Evolutionary conservation across 2,329 filamentous ascomycete species (phyloP), one percentile per base, ranked within the genome.

Genomic region (Cryphonectria naterciae): DNA sequence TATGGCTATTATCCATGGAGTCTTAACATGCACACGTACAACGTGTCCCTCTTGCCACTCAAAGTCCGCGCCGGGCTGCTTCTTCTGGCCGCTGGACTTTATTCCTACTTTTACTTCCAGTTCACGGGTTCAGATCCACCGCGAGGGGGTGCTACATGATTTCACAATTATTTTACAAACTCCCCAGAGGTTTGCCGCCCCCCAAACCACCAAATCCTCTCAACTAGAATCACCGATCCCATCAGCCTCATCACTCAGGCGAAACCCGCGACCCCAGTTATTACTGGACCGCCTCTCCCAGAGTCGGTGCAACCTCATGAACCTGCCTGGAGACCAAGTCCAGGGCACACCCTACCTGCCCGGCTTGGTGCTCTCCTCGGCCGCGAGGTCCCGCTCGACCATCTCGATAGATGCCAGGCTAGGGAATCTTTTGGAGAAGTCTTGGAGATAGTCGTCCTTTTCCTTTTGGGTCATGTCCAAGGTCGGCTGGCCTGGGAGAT

Each of bases 351-450:
- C 41, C 72, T 73, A 73, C 68, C 72, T 69, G 32, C 71, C 71
- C 37, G 73, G 49, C 68, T 69, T 72, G 37, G 68, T 75, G 41
- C 74, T 77, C 15, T 76, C 78, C 74, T 82, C 82, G 22, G 79
- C 82, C 13, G 79, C 81, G 70, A 87, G 78, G 68, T 88, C 92
- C 72, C 90, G 88, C 82, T 96, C 93, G n/a, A 94, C 92, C 90
- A 95, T 93, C 83, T 98, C 95, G 75, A 98, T 88, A 13, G 93
- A 88, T 69, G 90, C 91, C 71, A 98, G 83, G 78, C 92, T 97
- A 0, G 95, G 95, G 80, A 94, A 98, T 71, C 94, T 86, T 81
- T 94, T 94, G 72, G 91, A 91, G 79, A 98, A 98, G 77, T 93
- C 81, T 71, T 82, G 80, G 61, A 91, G 80, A 76, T 91, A 91